Evolutionary conservation across 2,329 filamentous ascomycete species (phyloP), one percentile per base, ranked within the genome.

Genomic region (Alternaria gaisen): DNA sequence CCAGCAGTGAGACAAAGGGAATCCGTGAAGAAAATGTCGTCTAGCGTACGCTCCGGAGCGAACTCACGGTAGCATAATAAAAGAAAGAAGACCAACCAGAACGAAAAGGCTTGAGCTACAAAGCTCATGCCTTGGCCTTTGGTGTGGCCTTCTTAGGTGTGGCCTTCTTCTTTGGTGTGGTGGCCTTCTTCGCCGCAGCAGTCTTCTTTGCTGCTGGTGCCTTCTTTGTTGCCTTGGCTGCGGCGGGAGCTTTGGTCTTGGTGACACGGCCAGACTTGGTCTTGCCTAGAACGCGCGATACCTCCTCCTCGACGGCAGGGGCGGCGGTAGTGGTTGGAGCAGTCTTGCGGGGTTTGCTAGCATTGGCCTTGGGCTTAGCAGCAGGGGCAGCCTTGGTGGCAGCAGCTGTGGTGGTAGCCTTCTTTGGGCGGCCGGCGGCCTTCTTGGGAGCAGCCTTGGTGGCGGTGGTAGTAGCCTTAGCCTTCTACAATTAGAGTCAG

Each of bases 231-330:
- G 56, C 57, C 56, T 64, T 70, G 42, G 71, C 51, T 47, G 64
- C 68, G 62, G 67, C 68, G 62, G 76, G 83, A 58, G 83, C 81
- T 38, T 84, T 82, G 24, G 85, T 83, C 88, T 95, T 96, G 72
- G 90, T 88, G 72, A 96, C 90, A 70, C 93, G 90, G 50, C 93
- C 92, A 55, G 91, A 90, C 87, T 95, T 95, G 79, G 92, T 94
- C 87, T 92, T 94, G 78, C 86, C 87, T 53, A 93, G 82, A 50
- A 90, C 85, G 73, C 89, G 88, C 22, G 82, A 74, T 65, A 88
- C 84, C 81, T 90, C 89, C 69, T 92, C 89, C 58, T 89, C 85
- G 51, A 90, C 83, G 67, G 89, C 89, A 59, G 88, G 87, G 9
- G 63, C 77, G 32, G 88, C 86, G 11, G 87, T 88, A 36, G 69